These are phyloP conservation scores for Fragilariopsis cylindrus DNA, from an alignment of 108 stramenopile species.

Conservation along the genomic window DNA sequence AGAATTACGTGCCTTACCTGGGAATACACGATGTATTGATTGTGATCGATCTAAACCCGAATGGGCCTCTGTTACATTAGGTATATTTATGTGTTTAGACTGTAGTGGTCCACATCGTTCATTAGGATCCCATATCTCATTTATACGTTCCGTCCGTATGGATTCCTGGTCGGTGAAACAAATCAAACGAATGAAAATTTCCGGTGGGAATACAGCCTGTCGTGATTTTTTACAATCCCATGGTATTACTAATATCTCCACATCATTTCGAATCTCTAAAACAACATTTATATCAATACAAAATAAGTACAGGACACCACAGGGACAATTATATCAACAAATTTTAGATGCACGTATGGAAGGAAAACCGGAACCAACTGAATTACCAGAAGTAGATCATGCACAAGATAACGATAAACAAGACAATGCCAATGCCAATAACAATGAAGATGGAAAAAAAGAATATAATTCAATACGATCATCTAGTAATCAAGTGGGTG, in stretches of 20 bases:
- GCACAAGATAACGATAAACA: not conserved
- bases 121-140: slow-evolving; percentile 44
- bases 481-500: not conserved
- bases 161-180: slow-evolving; percentile 37
- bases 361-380: slow-evolving; percentile 45
- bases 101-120: slow-evolving; percentile 76
- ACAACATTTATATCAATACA: not conserved
- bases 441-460: not conserved
- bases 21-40: slow-evolving; percentile 61
- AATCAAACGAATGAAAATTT: slow-evolving; percentile 22
- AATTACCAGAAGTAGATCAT: slow-evolving; percentile 18
- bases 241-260: slow-evolving; percentile 4
- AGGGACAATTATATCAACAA: slow-evolving; percentile 40
- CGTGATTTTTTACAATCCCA: slow-evolving; percentile 18
- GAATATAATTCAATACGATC: not conserved
- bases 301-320: slow-evolving; percentile 33
- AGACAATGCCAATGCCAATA: not conserved
- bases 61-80: slow-evolving; percentile 86
- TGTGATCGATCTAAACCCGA: slow-evolving; percentile 62
- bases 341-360: slow-evolving; percentile 41
- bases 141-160: slow-evolving; percentile 37
- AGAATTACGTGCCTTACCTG: slow-evolving; percentile 32
- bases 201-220: slow-evolving; percentile 32
- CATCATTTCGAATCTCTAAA: not conserved
- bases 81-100: slow-evolving; percentile 73